Percentiles rank a stretch among this genome's conserved stretches.
These are phyloP conservation scores for Yarrowia sp. DNA, from an alignment of 805 yeast species.

Conservation along the genomic window DNA sequence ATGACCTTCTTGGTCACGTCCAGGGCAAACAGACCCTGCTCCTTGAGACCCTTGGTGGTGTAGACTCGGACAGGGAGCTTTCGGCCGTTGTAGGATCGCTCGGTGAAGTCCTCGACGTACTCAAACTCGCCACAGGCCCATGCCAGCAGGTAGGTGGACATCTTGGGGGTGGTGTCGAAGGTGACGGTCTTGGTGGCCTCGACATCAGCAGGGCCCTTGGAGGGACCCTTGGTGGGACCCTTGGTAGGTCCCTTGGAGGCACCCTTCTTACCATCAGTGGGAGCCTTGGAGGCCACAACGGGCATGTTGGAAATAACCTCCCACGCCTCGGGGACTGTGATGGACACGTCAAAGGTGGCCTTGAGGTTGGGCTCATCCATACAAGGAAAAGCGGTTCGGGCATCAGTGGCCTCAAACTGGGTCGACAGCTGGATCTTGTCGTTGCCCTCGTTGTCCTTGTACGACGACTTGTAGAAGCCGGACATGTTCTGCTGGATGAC, in stretches of 20 bases:
- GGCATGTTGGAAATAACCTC: conserved; percentile 45
- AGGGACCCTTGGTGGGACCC: conserved; percentile 26
- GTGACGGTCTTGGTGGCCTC: conserved; percentile 69
- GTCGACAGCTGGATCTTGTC: conserved; percentile 74
- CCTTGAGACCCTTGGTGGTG: conserved; percentile 73
- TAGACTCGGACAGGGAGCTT: conserved; percentile 76
- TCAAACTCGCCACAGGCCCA: conserved; percentile 78
- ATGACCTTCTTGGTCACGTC: conserved; percentile 73
- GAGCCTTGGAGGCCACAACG: conserved; percentile 66
- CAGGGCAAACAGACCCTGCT: conserved; percentile 69
- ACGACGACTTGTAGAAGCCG: conserved; percentile 73
- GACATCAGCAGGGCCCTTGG: conserved; percentile 45
- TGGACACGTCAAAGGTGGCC: conserved; percentile 64
- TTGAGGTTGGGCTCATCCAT: conserved; percentile 81
- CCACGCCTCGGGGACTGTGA: conserved; percentile 45
- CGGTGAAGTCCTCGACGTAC: conserved; percentile 57
- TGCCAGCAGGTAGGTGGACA: conserved; percentile 84
- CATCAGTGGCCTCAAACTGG: conserved; percentile 84
- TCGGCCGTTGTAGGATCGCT: conserved; percentile 47
- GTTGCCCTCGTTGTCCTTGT: conserved; percentile 56
- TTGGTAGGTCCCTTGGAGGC: conserved; percentile 34
- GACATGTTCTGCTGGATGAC: conserved; percentile 74
- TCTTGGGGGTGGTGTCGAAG: conserved; percentile 74
- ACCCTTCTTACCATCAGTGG: conserved; percentile 48
- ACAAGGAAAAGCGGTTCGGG: conserved; percentile 84